Percentiles rank a stretch among this genome's conserved stretches.
Conservation (phyloP, 495 filamentous ascomycete genomes). For the Cetradonia linearis region DNA sequence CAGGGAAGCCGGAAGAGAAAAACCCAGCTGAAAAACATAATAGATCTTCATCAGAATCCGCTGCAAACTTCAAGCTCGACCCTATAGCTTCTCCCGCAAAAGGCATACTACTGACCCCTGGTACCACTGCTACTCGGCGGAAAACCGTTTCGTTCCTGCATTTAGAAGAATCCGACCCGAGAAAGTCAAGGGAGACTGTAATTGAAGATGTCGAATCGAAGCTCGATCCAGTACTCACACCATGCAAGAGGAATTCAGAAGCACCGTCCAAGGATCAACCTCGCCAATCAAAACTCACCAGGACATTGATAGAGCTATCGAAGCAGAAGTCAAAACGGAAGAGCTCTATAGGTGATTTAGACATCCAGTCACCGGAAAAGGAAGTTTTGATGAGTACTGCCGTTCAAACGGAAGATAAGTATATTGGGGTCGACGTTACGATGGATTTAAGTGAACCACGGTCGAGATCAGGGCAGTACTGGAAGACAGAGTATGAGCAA, state of each 20-base stretch:
- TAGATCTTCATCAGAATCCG: not conserved
- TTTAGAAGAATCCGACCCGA: conserved; percentile 35
- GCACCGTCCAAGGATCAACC: conserved; percentile 19
- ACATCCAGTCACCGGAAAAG: conserved; percentile 1
- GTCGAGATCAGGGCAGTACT: conserved; percentile 81
- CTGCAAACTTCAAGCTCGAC: conserved; percentile 22
- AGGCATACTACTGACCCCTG: conserved; percentile 83
- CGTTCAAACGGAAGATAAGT: conserved; percentile 27
- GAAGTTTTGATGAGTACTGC: not conserved
- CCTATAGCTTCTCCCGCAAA: conserved; percentile 52
- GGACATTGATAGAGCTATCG: conserved; percentile 24
- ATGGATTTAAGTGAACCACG: conserved; percentile 69
- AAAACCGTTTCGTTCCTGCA: conserved; percentile 86
- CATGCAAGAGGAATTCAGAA: conserved; percentile 24
- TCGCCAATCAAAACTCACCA: conserved; percentile 26
- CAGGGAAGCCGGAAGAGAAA: conserved; percentile 8
- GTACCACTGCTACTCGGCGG: conserved; percentile 61
- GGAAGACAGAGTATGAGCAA: conserved; percentile 81
- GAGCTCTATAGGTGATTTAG: not conserved
- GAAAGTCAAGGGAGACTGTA: conserved; percentile 10
- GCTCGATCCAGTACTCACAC: conserved; percentile 27
- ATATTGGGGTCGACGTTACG: conserved; percentile 44
- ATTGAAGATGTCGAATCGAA: conserved; percentile 31
- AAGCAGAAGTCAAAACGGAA: conserved; percentile 9
- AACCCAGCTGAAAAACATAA: conserved; percentile 22